Evolutionary conservation across 2,329 filamentous ascomycete genomes (phyloP), one percentile per base, ranked within the genome.

Genomic region (Metarhizium rileyi): DNA sequence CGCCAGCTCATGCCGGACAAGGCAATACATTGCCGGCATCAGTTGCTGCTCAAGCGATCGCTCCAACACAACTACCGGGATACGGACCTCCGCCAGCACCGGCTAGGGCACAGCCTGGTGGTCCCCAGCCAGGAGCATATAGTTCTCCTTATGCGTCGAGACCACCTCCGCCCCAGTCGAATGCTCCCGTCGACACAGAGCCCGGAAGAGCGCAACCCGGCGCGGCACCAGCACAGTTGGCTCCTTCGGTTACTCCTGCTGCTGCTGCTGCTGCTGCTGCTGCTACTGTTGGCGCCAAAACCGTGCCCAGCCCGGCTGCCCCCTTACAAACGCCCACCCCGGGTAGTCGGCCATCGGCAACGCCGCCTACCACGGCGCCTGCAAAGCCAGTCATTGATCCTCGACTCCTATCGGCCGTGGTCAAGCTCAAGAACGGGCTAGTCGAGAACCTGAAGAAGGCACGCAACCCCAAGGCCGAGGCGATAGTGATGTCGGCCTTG

Each of bases 401-500:
- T 0, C 65, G 66, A 30, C 60, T 76, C 1, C 60, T 71, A 22
- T 56, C 61, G 6, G 68, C 70, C 14, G 66, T 78, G 18, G 64
- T 68, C 30, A 66, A 66, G 18, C 70, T 78, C 58, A 74, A 73
- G 56, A 68, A 70, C 10, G 70, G 73, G 9, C 63, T 77, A 16
- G 65, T 71, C 10, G 66, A 70, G 47, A 73, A 73, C 50, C 64
- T 77, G 40, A 66, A 66, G 46, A 70, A 69, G 53, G 68, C 69
- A 1, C 64, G 66, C 14, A 65, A 66, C 12, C 67, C 69, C 25
- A 66, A 69, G 50, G 65, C 72, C 16, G 69, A 75, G 50, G 70
- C 68, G 23, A 70, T 76, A 23, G 71, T 76, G 52, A 74, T 76
- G 68, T 76, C 73, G 6, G 75, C 75, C 12, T 63, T 78, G 53